phyloP scores from a whole-genome alignment of 495 filamentous ascomycete species.

The Apiosordaria backusii region DNA sequence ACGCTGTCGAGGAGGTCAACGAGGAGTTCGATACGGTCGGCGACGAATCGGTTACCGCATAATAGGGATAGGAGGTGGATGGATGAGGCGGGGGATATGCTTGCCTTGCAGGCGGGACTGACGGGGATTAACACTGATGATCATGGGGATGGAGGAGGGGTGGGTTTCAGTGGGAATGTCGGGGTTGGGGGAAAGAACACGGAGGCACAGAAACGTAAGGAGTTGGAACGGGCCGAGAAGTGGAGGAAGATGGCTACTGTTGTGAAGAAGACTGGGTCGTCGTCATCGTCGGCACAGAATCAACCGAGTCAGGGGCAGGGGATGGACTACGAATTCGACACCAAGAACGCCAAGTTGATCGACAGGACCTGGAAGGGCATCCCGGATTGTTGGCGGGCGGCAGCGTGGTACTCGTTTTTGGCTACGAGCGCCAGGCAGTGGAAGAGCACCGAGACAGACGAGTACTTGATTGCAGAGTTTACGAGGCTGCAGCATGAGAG shows the following conservation, averaged over 20 bases:
- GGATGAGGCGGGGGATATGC: slow-evolving; percentile 88
- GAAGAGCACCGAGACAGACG: slow-evolving; percentile 58
- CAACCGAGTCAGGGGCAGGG: slow-evolving; percentile 59
- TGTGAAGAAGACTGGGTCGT: slow-evolving; percentile 30
- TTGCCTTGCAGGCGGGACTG: slow-evolving; percentile 69
- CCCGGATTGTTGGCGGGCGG: slow-evolving; percentile 89
- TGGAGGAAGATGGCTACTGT: slow-evolving; percentile 95
- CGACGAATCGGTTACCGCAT: slow-evolving; percentile 71
- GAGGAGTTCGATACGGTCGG: slow-evolving; percentile 55
- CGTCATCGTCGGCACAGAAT: neutral
- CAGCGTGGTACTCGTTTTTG: slow-evolving; percentile 94
- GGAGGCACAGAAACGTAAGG: slow-evolving; percentile 67
- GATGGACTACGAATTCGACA: slow-evolving; percentile 88
- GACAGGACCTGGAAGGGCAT: slow-evolving; percentile 97
- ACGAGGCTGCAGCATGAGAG: slow-evolving; percentile 64
- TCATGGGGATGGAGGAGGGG: neutral
- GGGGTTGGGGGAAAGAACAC: slow-evolving; percentile 45
- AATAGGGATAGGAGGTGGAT: slow-evolving; percentile 70
- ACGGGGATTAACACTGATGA: slow-evolving; percentile 58
- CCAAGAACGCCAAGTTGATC: slow-evolving; percentile 76
- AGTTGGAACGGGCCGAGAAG: slow-evolving; percentile 83
- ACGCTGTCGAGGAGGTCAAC: slow-evolving; percentile 56
- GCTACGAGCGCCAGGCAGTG: slow-evolving; percentile 70
- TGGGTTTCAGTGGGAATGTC: neutral
- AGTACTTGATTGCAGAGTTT: slow-evolving; percentile 66